Evolutionary conservation across 2,329 filamentous ascomycete species (phyloP), one percentile per base, ranked within the genome.

Genomic region (Niveomyces coronatus): DNA sequence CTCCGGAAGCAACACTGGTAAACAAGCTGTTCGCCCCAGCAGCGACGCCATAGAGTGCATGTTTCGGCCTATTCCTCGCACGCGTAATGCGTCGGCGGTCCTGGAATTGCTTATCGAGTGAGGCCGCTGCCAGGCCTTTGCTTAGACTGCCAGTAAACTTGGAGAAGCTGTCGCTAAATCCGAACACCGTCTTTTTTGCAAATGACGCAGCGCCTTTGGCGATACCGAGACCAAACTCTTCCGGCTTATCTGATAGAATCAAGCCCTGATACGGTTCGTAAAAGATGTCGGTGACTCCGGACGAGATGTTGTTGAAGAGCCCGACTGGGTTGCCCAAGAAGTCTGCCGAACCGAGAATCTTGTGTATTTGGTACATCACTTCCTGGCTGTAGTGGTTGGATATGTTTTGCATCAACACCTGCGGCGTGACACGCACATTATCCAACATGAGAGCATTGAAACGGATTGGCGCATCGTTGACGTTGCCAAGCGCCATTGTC

Each of bases 221-320:
- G 45, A 98, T 94, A 14, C 91, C 91, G 28, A 94, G 70, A 15
- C 91, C 93, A 39, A 98, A 79, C 47, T 98, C 89, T 58, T 96
- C 89, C 3, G 91, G 93, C 48, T 85, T 78, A 57, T 98, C 91
- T 1, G 88, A 94, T 71, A 94, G 85, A 57, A 98, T 93, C 34
- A 98, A 76, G 16, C 93, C 85, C 65, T 98, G 91, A 63, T 98
- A 98, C 26, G 91, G 91, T 58, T 98, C 93, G 68, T 98, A 98
- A 66, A 98, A 98, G 55, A 98, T 94, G 57, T 95, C 91, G 15
- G 85, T 88, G 37, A 98, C 85, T 50, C 93, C 91, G 31, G 91
- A 98, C 51, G 86, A 94, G 60, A 98, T 84, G 56, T 89, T 98
- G 66, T 94, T 96, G 77, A 98, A 98, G 30, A 98, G 68, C 31